Percentiles rank a stretch among this genome's conserved stretches.
phyloP scores from a whole-genome alignment of 768 basidiomycete species.

The Calocera viscosa region DNA sequence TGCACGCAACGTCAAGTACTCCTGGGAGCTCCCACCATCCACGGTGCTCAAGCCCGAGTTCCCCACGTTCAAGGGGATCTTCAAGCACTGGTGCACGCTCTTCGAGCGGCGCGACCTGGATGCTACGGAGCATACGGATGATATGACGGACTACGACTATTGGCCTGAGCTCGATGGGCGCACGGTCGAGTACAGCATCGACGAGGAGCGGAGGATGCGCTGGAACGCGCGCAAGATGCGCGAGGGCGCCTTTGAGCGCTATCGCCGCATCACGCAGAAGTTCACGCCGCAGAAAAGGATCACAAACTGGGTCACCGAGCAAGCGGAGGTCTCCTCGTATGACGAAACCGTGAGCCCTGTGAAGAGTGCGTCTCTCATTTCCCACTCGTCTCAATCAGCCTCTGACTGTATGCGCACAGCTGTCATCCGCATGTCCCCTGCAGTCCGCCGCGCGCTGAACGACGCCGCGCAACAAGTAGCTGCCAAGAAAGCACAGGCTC shows the following conservation, averaged over 20 bases:
- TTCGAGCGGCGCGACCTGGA: conserved; percentile 2
- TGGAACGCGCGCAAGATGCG: neutral
- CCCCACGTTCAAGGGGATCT: neutral
- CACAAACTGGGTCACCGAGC: neutral
- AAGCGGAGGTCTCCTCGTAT: neutral
- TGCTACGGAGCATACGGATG: neutral
- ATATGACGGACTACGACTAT: neutral
- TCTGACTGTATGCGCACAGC: neutral
- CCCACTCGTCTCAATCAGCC: neutral
- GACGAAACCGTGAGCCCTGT: neutral
- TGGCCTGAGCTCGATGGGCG: neutral
- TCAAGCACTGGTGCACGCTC: neutral
- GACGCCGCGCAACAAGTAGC: neutral
- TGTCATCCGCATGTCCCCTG: neutral
- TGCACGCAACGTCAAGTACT: neutral
- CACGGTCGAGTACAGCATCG: neutral
- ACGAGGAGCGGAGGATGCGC: neutral
- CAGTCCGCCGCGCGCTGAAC: neutral
- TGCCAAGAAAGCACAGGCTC: neutral
- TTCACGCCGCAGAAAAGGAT: conserved; percentile 5
- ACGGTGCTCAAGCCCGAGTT: neutral
- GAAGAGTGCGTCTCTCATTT: neutral
- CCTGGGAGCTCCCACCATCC: neutral
- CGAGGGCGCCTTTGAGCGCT: neutral
- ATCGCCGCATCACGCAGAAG: neutral